Conservation (phyloP, 495 filamentous ascomycete genomes). For the Mytilinidion resinicola region DNA sequence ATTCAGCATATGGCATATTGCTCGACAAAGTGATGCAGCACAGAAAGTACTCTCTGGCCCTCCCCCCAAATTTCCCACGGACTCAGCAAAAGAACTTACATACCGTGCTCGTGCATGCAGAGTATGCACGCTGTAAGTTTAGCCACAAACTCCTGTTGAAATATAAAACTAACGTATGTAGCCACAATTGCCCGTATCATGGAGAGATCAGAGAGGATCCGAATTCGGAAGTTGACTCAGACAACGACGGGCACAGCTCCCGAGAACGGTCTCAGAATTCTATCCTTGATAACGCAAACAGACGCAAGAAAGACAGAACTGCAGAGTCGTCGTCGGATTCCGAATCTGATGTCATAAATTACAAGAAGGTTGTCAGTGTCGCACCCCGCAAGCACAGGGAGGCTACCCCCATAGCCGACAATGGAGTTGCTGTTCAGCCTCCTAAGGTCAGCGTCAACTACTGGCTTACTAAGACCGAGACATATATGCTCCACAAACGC, state of each 20-base stretch:
- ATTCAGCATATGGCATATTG: constrained; percentile 35
- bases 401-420: background rate
- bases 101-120: constrained; percentile 2
- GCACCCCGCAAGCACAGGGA: background rate
- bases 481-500: constrained; percentile 21
- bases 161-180: constrained; percentile 2
- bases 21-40: constrained; percentile 14
- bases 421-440: background rate
- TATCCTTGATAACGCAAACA: background rate
- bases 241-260: constrained; percentile 1
- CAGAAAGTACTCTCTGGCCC: background rate
- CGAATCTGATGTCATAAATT: background rate
- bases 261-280: background rate
- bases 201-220: constrained; percentile 28
- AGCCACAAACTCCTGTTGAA: background rate
- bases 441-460: background rate
- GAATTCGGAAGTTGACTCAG: constrained; percentile 12
- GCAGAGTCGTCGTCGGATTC: background rate
- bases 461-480: constrained; percentile 6
- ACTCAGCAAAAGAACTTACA: background rate
- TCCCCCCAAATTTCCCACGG: background rate
- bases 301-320: background rate
- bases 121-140: constrained; percentile 16
- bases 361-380: background rate
- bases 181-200: constrained; percentile 31